Evolutionary conservation across 2,329 filamentous ascomycete species (phyloP).

Genomic region (Phaeosphaeriaceae sp.): DNA sequence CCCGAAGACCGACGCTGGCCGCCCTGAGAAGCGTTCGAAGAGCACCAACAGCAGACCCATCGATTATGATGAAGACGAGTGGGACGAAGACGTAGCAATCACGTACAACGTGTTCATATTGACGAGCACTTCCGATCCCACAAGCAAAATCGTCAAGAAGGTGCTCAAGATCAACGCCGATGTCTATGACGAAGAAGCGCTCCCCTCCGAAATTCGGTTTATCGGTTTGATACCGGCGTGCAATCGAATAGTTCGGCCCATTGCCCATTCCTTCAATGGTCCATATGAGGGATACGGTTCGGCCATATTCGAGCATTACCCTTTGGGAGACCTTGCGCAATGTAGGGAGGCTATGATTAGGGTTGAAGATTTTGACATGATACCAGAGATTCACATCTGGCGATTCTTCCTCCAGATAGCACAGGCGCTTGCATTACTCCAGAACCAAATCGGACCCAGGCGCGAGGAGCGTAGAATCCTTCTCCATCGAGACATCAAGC

Average conservation of each 20-base stretch:
- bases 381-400: slow-evolving; percentile 38
- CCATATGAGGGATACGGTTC: slow-evolving; percentile 15
- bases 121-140: slow-evolving; percentile 5
- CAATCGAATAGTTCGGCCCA: slow-evolving; percentile 27
- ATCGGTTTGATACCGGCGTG: slow-evolving; percentile 21
- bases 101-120: slow-evolving; percentile 13
- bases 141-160: slow-evolving; percentile 28
- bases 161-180: slow-evolving; percentile 11
- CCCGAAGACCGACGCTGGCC: not conserved
- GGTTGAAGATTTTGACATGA: slow-evolving; percentile 16
- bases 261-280: slow-evolving; percentile 11
- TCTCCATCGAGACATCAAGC: slow-evolving; percentile 38
- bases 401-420: slow-evolving; percentile 36
- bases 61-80: not conserved
- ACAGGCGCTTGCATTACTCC: slow-evolving; percentile 37
- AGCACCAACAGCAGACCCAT: not conserved
- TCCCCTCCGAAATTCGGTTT: slow-evolving; percentile 19
- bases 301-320: slow-evolving; percentile 28
- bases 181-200: not conserved
- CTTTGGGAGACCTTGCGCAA: slow-evolving; percentile 26
- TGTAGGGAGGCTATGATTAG: slow-evolving; percentile 22
- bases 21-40: not conserved
- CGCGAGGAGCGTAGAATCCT: slow-evolving; percentile 5
- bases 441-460: slow-evolving; percentile 19
- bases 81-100: not conserved